A percentile compares a stretch with the other conserved stretches of the same genome.
phyloP scores from a whole-genome alignment of 257 asterid genomes.

The Solanum gandarillasii region DNA sequence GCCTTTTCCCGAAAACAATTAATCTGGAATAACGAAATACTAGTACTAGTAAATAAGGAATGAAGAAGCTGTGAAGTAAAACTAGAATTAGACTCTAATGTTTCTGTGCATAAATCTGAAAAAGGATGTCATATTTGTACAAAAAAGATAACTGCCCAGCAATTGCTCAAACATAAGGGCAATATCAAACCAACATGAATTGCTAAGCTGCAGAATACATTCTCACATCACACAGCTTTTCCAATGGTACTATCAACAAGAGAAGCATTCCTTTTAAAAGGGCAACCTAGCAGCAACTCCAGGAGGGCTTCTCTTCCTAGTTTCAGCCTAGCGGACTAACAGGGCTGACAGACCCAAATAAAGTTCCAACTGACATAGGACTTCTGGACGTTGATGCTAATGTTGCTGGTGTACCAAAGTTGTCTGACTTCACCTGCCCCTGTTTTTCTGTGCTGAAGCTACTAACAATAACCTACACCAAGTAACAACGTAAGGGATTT shows the following conservation, averaged over 20 bases:
- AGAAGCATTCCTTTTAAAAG: too few relatives aligned
- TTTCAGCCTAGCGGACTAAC: not conserved
- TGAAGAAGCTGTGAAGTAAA: not conserved
- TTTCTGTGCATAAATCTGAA: not conserved
- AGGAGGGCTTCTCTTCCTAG: not conserved
- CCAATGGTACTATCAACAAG: not conserved
- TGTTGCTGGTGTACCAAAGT: not conserved
- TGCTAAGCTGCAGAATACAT: not conserved
- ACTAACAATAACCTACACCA: constrained; percentile 6
- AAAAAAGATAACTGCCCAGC: not conserved
- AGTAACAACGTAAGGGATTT: not conserved
- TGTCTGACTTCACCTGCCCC: not conserved
- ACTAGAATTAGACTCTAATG: not conserved
- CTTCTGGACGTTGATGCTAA: not conserved
- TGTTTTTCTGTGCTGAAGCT: constrained; percentile 1
- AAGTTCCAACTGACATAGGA: constrained; percentile 7
- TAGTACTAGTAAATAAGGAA: not conserved
- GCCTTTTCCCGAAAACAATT: not conserved
- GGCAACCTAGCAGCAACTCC: not conserved
- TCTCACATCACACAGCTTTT: not conserved
- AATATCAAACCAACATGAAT: too few relatives aligned
- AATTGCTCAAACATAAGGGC: not conserved
- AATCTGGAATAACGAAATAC: not conserved
- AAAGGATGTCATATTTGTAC: not conserved
- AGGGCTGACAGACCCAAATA: not conserved